Base-by-base conservation (phyloP, 163 green algal genomes). In the Chloromonas sp. region DNA sequence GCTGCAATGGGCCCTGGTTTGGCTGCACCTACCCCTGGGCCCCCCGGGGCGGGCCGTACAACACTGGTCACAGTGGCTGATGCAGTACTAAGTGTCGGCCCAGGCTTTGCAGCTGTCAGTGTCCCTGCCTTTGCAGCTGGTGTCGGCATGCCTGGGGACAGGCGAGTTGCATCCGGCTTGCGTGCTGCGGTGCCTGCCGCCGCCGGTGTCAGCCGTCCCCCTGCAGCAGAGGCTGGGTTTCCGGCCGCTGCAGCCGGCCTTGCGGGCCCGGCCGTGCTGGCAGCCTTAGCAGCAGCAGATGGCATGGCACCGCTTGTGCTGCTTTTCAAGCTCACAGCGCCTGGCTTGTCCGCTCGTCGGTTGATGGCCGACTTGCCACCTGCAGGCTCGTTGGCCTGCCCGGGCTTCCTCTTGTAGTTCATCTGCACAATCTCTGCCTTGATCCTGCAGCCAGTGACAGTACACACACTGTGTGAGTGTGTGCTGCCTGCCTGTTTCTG, bases 371-470 rank as follows among this genome's bases (percentile, higher is more conserved):
- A 71, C 3, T 82, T 61, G 59, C 3, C 59, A 60, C 60, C 79
- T 59, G 3, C 79, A 60, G 58, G 11, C 8, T 36, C n/a, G 2
- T 61, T 36, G 59, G 36, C 11, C 3, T 11, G 5, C 59, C 2
- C 79, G 36, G 79, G 3, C 59, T 15, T 11, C 79, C 71, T 82
- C 79, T 82, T 82, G 59, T 70, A 61, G 11, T 71, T 61, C 59
- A 82, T 14, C 59, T 82, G 79, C 59, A 82, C 60, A 36, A 82
- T 82, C 13, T 82, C 79, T 36, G 79, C 58, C 79, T 82, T 82
- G 79, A 82, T 82, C 79, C 79, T 82, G 60, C 13, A 36, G 11
- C 8, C 36, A 2, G 5, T n/a, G 2, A 57, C 11, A 2, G 14
- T 5, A 57, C 74, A 80, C 14, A 2, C 8, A 5, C 2, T 2